Base-by-base conservation (phyloP, 495 filamentous ascomycete species). In the Daldinia bambusicola region DNA sequence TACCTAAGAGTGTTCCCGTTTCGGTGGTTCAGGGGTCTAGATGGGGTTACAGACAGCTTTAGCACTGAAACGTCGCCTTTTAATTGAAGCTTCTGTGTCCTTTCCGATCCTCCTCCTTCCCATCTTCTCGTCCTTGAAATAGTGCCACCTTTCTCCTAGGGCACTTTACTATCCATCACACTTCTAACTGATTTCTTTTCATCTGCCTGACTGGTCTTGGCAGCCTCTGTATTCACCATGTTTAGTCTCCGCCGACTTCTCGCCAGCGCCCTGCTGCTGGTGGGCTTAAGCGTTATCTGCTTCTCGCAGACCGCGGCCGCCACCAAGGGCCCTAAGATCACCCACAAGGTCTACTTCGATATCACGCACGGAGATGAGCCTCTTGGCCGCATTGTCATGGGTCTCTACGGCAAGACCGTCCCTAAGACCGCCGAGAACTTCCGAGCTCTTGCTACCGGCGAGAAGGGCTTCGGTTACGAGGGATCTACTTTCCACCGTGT, bases 391-490 rank as follows among this genome's bases (percentile, higher is more conserved):
- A 89, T 99, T 76, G 93, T 97, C 66, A 89, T 99, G 51, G 95
- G 95, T 74, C 87, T 99, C 60, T 99, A 99, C 77, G 95, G 96
- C 78, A 96, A 96, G 88, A 98, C 95, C 45, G 93, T 97, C n/a
- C 95, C 95, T 65, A 91, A 93, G 89, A 99, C 95, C 20, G 89
- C 90, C 59, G 96, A 99, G 87, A 99, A 99, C 88, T 99, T 99
- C 90, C 92, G 93, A 74, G 94, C 92, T 80, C 87, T 99, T 70
- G 92, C 94, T 74, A 98, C 95, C 65, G 95, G 95, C 70, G 94
- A 99, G 89, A 93, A 98, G 83, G 95, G 92, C 75, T 98, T 91
- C 77, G 95, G 95, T 63, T 99, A 98, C 80, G 89, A 98, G 81
- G 94, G 93, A 37, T 97, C 94, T 22, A 89, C 82, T 79, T 99